Evolutionary conservation across 257 asterid genomes (phyloP).

Genomic region (Phtheirospermum japonicum): DNA sequence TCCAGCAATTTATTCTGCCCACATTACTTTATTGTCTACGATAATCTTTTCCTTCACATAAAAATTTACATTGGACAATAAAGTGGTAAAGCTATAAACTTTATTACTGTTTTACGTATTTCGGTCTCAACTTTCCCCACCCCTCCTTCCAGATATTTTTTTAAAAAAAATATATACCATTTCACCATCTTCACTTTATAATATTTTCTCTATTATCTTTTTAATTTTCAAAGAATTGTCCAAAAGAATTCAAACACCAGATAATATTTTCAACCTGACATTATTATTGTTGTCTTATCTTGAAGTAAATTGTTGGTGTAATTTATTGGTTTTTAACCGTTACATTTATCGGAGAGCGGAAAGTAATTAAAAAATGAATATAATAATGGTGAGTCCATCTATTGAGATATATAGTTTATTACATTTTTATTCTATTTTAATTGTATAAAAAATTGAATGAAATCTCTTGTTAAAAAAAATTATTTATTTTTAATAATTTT

Average conservation of each 20-base stretch:
- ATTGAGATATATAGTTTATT: no score
- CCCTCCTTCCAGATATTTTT: background rate
- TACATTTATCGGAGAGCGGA: background rate
- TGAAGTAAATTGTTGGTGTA: background rate
- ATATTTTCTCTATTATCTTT: background rate
- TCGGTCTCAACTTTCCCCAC: conserved; percentile 34
- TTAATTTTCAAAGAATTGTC: background rate
- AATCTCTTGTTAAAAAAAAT: no score
- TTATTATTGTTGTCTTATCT: conserved; percentile 20
- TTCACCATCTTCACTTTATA: background rate
- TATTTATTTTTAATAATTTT: no score
- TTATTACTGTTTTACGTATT: conserved; percentile 30
- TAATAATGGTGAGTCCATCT: no score
- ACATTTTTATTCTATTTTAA: no score
- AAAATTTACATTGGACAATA: conserved; percentile 18
- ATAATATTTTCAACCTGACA: conserved; percentile 4
- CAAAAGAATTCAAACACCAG: conserved; percentile 5
- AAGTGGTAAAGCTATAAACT: conserved; percentile 30
- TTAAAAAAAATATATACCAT: background rate
- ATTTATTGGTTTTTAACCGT: background rate
- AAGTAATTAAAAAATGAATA: background rate
- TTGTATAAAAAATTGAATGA: no score
- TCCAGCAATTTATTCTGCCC: conserved; percentile 23
- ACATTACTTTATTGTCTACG: conserved; percentile 30
- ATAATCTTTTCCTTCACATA: conserved; percentile 22